phyloP scores from a whole-genome alignment of 2,329 filamentous ascomycete species.

The Botryotinia convoluta region DNA sequence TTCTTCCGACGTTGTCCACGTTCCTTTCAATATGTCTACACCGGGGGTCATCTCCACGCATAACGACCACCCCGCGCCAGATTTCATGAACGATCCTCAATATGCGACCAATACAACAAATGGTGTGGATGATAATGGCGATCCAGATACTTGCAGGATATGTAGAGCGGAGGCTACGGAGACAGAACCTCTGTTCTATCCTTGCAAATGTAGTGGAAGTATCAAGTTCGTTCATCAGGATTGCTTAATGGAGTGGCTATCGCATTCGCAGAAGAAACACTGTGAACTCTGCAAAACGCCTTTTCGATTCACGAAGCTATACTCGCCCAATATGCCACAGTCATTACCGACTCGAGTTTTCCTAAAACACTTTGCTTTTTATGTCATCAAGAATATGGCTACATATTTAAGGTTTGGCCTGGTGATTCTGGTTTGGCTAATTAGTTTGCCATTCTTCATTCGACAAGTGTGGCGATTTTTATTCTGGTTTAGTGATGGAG shows the following conservation, averaged over 20 bases:
- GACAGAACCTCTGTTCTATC: slow-evolving; percentile 89
- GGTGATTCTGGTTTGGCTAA: slow-evolving; percentile 84
- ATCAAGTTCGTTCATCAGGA: slow-evolving; percentile 99
- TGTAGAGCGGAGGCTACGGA: slow-evolving; percentile 83
- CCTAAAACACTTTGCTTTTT: slow-evolving; percentile 70
- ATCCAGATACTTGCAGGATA: slow-evolving; percentile 86
- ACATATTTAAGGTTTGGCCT: slow-evolving; percentile 76
- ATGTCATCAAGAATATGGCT: slow-evolving; percentile 67
- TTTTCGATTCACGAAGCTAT: slow-evolving; percentile 97
- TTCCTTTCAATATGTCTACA: not conserved
- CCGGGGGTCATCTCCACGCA: not conserved
- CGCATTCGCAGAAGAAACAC: slow-evolving; percentile 98
- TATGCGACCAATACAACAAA: slow-evolving; percentile 44
- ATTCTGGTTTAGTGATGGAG: slow-evolving; percentile 65
- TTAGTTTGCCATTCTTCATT: slow-evolving; percentile 85
- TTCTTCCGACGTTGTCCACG: not conserved
- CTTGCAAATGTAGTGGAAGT: slow-evolving; percentile 98
- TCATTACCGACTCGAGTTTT: slow-evolving; percentile 80
- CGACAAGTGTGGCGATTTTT: slow-evolving; percentile 88
- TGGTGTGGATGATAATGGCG: slow-evolving; percentile 35
- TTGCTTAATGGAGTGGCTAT: slow-evolving; percentile 97
- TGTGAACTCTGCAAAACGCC: slow-evolving; percentile 99
- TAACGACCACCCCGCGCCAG: slow-evolving; percentile 38
- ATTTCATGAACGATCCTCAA: slow-evolving; percentile 57
- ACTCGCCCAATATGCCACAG: slow-evolving; percentile 89